These are phyloP conservation scores for Suillus decipiens DNA, from an alignment of 768 basidiomycete species.

Conservation along the genomic window DNA sequence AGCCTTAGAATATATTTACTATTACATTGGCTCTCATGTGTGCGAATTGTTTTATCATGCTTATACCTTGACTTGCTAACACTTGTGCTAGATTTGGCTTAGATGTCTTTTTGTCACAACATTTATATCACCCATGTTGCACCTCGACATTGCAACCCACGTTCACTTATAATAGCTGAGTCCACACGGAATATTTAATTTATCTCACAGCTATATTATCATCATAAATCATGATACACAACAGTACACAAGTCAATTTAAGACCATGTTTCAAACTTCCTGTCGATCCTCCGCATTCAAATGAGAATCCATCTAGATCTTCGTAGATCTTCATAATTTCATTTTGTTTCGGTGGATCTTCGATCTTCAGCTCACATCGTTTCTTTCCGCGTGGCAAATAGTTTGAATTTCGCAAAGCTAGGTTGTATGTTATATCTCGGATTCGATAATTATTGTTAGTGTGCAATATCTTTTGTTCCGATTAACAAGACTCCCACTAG, in stretches of 20 bases:
- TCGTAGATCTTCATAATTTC: background rate
- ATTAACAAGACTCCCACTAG: background rate
- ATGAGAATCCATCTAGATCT: background rate
- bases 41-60: too few species aligned
- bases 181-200: background rate
- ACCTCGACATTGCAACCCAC: too few species aligned
- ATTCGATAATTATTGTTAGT: background rate
- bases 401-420: background rate
- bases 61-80: too few species aligned
- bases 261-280: background rate
- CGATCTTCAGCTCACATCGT: background rate
- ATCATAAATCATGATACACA: background rate
- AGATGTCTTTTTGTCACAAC: too few species aligned
- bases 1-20: background rate
- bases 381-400: background rate
- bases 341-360: background rate
- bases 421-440: background rate
- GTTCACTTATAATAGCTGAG: background rate
- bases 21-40: too few species aligned
- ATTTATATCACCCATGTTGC: too few species aligned
- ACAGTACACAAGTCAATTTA: background rate
- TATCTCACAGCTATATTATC: background rate
- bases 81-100: too few species aligned
- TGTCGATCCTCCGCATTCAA: background rate
- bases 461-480: background rate